Evolutionary conservation across 768 basidiomycete species (phyloP).

Genomic region (Mycena haematopus): DNA sequence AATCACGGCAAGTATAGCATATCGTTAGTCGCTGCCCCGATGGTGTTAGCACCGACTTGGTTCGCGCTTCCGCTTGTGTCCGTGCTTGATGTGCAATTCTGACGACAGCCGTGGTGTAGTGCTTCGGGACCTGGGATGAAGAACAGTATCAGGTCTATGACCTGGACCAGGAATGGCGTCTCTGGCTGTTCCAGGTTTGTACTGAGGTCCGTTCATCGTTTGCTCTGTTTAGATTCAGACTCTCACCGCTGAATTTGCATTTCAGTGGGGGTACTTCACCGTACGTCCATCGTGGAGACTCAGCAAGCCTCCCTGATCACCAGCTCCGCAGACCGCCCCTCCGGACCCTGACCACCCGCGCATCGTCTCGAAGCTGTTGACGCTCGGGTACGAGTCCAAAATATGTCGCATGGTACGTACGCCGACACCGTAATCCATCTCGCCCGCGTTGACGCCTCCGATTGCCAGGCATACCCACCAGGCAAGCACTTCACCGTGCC

Average conservation of each 20-base stretch:
- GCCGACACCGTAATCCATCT: too few species aligned
- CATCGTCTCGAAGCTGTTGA: slow-evolving; percentile 81
- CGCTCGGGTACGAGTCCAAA: slow-evolving; percentile 72
- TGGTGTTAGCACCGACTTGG: slow-evolving; percentile 56
- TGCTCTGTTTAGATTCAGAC: neutral
- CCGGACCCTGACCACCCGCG: slow-evolving; percentile 71
- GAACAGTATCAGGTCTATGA: slow-evolving; percentile 64
- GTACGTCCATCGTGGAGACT: slow-evolving; percentile 46
- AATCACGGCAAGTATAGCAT: slow-evolving; percentile 43
- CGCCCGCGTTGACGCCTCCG: slow-evolving; percentile 33
- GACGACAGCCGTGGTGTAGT: slow-evolving; percentile 51
- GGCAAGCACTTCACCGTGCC: slow-evolving; percentile 81
- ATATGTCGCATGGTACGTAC: slow-evolving; percentile 64
- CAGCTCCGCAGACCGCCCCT: slow-evolving; percentile 66
- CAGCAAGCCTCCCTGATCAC: neutral
- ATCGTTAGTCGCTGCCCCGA: slow-evolving; percentile 64
- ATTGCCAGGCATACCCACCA: slow-evolving; percentile 66
- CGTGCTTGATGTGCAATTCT: neutral
- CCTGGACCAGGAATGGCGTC: slow-evolving; percentile 78
- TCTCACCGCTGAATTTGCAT: neutral
- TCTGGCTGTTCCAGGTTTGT: slow-evolving; percentile 92
- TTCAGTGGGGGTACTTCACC: slow-evolving; percentile 92
- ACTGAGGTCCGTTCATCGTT: slow-evolving; percentile 43
- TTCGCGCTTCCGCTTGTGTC: slow-evolving; percentile 34
- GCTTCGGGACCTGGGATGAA: slow-evolving; percentile 86